phyloP scores from a whole-genome alignment of 2,329 filamentous ascomycete species.

The Sclerotinia glacialis region DNA sequence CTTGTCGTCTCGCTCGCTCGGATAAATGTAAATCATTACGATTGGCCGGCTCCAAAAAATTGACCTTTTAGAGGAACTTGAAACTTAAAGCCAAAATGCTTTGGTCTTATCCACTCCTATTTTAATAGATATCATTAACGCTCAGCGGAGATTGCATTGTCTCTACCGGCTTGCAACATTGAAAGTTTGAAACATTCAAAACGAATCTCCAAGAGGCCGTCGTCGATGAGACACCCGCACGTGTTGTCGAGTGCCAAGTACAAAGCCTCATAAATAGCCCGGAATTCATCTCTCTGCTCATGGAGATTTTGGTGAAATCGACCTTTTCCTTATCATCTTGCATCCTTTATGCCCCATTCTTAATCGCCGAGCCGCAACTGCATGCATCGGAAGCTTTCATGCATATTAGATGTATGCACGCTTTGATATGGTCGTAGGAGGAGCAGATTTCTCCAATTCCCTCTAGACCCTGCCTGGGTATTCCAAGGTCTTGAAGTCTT shows the following conservation, averaged over 20 bases:
- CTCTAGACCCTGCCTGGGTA: not conserved
- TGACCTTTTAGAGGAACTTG: not conserved
- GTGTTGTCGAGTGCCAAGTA: not conserved
- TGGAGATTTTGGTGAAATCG: not conserved
- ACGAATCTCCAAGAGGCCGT: not conserved
- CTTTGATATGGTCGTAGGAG: slow-evolving; percentile 6
- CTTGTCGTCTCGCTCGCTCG: slow-evolving; percentile 12
- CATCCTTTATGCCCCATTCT: not conserved
- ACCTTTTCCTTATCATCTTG: not conserved
- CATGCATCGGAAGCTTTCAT: slow-evolving; percentile 5
- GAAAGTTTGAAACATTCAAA: not conserved
- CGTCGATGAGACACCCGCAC: not conserved
- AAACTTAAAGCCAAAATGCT: slow-evolving; percentile 4
- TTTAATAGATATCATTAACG: not conserved
- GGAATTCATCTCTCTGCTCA: not conserved
- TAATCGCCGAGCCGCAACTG: not conserved
- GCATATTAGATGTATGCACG: slow-evolving; percentile 9
- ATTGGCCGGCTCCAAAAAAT: not conserved
- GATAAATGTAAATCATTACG: not conserved
- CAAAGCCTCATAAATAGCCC: not conserved
- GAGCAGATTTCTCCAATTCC: not conserved
- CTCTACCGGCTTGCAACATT: not conserved
- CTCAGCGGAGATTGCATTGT: slow-evolving; percentile 7
- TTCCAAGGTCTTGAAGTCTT: not conserved
- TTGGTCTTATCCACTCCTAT: not conserved